Evolutionary conservation across 2,329 filamentous ascomycete genomes (phyloP), one percentile per base, ranked within the genome.

Genomic region (Calonectria pseudoreteaudii): DNA sequence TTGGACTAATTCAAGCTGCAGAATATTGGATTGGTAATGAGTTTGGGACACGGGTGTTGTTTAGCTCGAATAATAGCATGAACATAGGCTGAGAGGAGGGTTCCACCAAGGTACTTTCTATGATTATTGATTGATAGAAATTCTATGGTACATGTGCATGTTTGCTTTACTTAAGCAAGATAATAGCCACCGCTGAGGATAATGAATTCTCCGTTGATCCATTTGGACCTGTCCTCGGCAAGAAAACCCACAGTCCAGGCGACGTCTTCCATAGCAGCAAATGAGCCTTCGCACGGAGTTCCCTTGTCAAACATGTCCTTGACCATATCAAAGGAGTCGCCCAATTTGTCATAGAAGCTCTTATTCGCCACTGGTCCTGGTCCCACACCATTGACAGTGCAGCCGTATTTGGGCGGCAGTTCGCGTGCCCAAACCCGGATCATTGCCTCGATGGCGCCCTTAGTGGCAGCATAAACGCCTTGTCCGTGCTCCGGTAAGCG

Each of bases 321-420:
- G 9, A 56, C 10, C 10, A 4, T 2, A 5, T 31, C 52, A 14
- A 34, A 56, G 9, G 52, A 34, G 31, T 56, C 52, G 11, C 52
- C 52, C 18, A 56, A 13, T 28, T 34, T 34, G 10, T 34, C 28
- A 20, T 13, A 31, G 16, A 56, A 56, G 18, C 18, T 34, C 5
- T 56, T 31, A 31, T 34, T 34, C 7, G 28, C 28, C 30, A 56
- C 52, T 11, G 52, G 52, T 20, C 52, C 52, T 3, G 52, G 52
- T 2, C 52, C 52, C 10, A 56, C 10, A 18, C 52, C 52, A 18
- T 56, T 56, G 30, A 56, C 52, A 18, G 52, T 56, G 16, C 52
- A 56, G 5, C 52, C 52, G 10, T 56, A 56, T 26, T 56, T 56
- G 16, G 52, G 52, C 2, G 52, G 96, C 96, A 3, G 94, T 20